Evolutionary conservation across 1,139 yeast species (phyloP).

Genomic region (Ogataea hybrid): DNA sequence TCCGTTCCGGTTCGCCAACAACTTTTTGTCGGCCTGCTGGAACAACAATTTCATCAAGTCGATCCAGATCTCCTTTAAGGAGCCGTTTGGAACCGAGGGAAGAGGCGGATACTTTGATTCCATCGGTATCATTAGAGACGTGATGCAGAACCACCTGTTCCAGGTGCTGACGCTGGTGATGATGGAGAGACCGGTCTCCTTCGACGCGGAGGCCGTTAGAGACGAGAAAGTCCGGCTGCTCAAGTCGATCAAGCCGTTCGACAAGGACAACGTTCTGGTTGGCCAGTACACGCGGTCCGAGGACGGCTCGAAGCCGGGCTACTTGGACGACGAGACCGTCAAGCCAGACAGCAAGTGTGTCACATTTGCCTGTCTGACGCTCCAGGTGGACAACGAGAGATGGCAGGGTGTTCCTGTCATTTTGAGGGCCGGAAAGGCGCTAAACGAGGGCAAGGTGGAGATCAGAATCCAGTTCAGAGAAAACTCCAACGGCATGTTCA

Average conservation of each 20-base stretch:
- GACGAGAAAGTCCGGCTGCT: conserved; percentile 94
- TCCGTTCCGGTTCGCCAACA: conserved; percentile 87
- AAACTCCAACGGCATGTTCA: conserved; percentile 79
- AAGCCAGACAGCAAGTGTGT: conserved; percentile 77
- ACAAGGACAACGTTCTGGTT: conserved; percentile 62
- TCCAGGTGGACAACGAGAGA: conserved; percentile 83
- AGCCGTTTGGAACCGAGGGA: conserved; percentile 97
- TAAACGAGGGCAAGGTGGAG: conserved; percentile 91
- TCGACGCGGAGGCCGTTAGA: conserved; percentile 89
- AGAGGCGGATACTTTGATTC: conserved; percentile 97
- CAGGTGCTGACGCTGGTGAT: conserved; percentile 90
- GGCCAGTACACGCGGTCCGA: conserved; percentile 87
- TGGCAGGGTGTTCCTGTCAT: conserved; percentile 99
- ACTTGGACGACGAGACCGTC: conserved; percentile 93
- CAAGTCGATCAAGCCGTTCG: conserved; percentile 73
- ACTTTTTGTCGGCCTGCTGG: conserved; percentile 83
- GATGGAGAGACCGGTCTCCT: conserved; percentile 92
- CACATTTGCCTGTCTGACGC: conserved; percentile 84
- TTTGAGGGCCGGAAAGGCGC: conserved; percentile 94
- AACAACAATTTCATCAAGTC: conserved; percentile 72
- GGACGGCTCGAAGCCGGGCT: conserved; percentile 88
- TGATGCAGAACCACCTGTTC: conserved; percentile 94
- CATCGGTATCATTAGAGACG: conserved; percentile 96
- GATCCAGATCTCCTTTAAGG: conserved; percentile 90
- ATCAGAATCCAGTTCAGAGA: conserved; percentile 90